Base-by-base conservation (phyloP, 169 alveolate genomes). In the Besnoitia besnoiti region DNA sequence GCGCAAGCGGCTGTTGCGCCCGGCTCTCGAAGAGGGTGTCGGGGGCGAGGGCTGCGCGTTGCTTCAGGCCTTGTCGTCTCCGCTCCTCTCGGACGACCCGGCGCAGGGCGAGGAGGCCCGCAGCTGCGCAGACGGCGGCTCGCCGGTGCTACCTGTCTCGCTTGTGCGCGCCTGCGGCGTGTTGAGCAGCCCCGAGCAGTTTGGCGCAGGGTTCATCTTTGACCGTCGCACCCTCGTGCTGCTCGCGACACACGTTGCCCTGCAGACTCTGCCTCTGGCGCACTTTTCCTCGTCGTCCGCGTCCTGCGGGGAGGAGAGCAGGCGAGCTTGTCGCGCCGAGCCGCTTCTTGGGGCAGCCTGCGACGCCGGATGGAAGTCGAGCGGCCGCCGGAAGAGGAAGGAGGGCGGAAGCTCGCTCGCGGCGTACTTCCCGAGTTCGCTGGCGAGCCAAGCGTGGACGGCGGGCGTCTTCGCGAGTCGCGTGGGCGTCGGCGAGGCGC, bases 401-500 rank as follows among this genome's bases (percentile, higher is more conserved):
- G 87, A 19, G 30, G 80, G 44, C 44, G 3, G 46, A 30, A 5
- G 10, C 80, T 14, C 24, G 80, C 62, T 10, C 62, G 40, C 12
- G 10, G 80, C 4, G 55, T 55, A 21, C 67, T 3, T 55, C 24
- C 24, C 82, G 2, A 42, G 82, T 27, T 73, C 27, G 14, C 39
- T 37, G 27, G 40, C n/a, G 82, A n/a, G 46, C 21, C 50, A 77
- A 55, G 44, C 87, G 37, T 42, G 49, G 49, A 30, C 59, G 33
- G 59, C 59, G 4, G 55, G 87, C 61, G 40, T 14, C 8, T 35
- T 77, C 7, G 87, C 87, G 59, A 30, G 44, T 10, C 87, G 87
- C 40, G 87, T 77, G 39, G 87, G 59, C 5, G 87, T 77, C 40
- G 87, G 87, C 39, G 87, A 77, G 21, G 40, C 61, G 5, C 87